Conservation (phyloP, 805 yeast genomes). For the Suhomyces sp. region DNA sequence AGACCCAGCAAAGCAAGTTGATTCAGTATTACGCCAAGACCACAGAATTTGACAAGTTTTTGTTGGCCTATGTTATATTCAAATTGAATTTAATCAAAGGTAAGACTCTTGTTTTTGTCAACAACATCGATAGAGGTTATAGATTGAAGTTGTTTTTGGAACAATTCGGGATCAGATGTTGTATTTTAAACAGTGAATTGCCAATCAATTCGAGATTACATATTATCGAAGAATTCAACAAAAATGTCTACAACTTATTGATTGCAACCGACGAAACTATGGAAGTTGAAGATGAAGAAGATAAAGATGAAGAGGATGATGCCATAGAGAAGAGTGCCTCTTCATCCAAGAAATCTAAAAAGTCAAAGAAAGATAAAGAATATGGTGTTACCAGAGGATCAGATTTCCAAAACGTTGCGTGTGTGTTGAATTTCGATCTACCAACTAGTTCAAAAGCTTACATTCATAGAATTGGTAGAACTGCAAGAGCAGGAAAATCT, state of each 20-base stretch:
- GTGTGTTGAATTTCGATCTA: constrained; percentile 92
- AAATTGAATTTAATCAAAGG: constrained; percentile 87
- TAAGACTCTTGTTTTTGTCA: constrained; percentile 85
- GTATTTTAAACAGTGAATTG: constrained; percentile 86
- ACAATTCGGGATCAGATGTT: constrained; percentile 88
- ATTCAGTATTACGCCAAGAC: constrained; percentile 85
- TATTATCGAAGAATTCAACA: constrained; percentile 92
- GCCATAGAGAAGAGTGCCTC: constrained; percentile 12
- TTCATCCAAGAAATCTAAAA: constrained; percentile 12
- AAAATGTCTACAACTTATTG: constrained; percentile 76
- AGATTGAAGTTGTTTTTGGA: constrained; percentile 85
- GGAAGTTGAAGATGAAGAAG: constrained; percentile 42
- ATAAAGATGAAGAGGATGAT: constrained; percentile 22
- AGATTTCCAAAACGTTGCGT: constrained; percentile 93
- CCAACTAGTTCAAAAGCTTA: constrained; percentile 88
- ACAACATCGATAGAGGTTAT: constrained; percentile 93
- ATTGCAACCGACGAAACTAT: constrained; percentile 91
- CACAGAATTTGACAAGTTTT: constrained; percentile 85
- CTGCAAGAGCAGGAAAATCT: constrained; percentile 94
- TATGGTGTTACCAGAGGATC: constrained; percentile 97
- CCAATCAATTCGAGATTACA: constrained; percentile 92
- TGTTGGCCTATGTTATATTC: constrained; percentile 86
- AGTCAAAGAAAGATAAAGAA: constrained; percentile 57
- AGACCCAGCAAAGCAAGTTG: constrained; percentile 53
- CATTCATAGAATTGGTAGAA: constrained; percentile 92